phyloP scores from a whole-genome alignment of 257 asterid species.

The Solanum bulbocastanum region DNA sequence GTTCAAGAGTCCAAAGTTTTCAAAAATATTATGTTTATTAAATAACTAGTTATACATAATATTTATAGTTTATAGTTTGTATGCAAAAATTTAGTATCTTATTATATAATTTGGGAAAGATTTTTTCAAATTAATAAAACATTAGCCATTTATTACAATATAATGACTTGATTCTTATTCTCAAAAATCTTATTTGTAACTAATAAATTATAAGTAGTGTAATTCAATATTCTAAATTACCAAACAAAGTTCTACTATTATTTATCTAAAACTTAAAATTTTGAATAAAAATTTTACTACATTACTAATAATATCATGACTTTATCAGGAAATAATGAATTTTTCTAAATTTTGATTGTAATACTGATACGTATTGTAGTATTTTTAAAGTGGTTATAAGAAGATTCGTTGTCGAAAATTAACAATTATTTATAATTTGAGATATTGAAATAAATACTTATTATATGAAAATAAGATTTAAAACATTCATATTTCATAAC shows the following conservation, averaged over 20 bases:
- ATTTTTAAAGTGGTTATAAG: not conserved
- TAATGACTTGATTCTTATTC: not conserved
- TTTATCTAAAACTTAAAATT: not conserved
- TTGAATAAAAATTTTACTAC: not conserved
- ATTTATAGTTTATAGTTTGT: no score
- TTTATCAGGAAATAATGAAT: not conserved
- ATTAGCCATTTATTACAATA: no score
- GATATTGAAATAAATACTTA: not conserved
- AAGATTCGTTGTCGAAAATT: not conserved
- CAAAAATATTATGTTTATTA: no score
- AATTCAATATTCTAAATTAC: not conserved
- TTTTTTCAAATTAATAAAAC: no score
- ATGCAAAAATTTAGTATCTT: no score
- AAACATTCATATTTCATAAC: not conserved
- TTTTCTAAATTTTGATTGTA: not conserved
- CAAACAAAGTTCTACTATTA: not conserved
- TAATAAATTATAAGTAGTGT: no score
- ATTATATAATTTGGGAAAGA: no score
- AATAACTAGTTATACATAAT: not conserved
- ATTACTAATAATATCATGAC: not conserved
- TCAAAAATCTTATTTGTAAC: no score
- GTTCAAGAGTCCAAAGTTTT: not conserved
- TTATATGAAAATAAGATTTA: not conserved
- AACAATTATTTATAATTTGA: not conserved
- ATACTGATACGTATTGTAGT: not conserved